These are phyloP conservation scores for Talaromyces sp. DNA, from an alignment of 2,329 filamentous ascomycete species.

Conservation along the genomic window DNA sequence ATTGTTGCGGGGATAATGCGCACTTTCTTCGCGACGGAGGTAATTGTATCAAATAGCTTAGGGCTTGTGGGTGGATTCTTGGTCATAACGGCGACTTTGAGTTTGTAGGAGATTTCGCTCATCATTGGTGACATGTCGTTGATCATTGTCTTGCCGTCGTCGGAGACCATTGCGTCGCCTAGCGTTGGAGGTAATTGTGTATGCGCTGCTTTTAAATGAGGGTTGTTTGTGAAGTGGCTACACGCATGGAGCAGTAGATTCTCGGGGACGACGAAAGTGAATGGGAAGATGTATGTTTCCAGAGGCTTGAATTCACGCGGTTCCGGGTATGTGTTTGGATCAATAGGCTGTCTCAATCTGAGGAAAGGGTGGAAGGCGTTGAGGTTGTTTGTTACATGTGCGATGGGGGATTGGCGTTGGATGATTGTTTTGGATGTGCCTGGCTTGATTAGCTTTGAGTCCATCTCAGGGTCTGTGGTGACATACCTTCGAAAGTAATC, in stretches of 20 bases:
- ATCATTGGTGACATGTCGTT: conserved; percentile 64
- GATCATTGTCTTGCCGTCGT: conserved; percentile 48
- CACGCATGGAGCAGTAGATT: conserved; percentile 60
- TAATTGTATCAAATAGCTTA: conserved; percentile 44
- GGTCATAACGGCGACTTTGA: conserved; percentile 49
- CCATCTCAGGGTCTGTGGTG: no score
- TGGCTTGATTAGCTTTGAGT: conserved; percentile 24
- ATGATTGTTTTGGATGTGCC: conserved; percentile 53
- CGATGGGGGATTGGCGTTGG: conserved; percentile 52
- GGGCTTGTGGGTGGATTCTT: conserved; percentile 30
- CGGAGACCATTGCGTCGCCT: conserved; percentile 55
- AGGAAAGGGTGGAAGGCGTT: conserved; percentile 61
- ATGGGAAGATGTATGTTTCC: conserved; percentile 57
- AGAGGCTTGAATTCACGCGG: conserved; percentile 55
- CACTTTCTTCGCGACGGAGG: conserved; percentile 53
- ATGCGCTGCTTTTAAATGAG: conserved; percentile 55
- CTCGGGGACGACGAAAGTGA: conserved; percentile 62
- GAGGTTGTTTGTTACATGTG: conserved; percentile 52
- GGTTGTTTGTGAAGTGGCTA: conserved; percentile 51
- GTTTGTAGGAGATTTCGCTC: conserved; percentile 57
- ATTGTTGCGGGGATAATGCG: conserved; percentile 58
- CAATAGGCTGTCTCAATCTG: conserved; percentile 59
- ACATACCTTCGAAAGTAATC: conserved; percentile 56
- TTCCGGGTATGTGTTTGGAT: conserved; percentile 51
- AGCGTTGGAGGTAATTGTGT: conserved; percentile 59